phyloP scores from a whole-genome alignment of 495 filamentous ascomycete genomes.

The Daldinia vernicosa region DNA sequence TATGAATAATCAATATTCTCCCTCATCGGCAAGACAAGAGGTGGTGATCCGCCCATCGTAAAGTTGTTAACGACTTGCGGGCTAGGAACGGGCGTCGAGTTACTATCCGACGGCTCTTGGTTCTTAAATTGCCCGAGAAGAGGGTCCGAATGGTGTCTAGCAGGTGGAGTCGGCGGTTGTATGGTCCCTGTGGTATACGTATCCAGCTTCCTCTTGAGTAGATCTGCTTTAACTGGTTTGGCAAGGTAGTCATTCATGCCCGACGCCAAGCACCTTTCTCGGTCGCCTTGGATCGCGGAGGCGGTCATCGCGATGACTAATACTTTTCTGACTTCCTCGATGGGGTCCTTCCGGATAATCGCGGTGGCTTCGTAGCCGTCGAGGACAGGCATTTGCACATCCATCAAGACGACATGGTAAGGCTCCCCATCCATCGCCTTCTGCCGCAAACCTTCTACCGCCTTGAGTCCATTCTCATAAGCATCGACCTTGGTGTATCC shows the following conservation, averaged over 20 bases:
- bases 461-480: constrained; percentile 84
- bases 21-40: constrained; percentile 19
- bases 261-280: constrained; percentile 89
- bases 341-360: constrained; percentile 75
- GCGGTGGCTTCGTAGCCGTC: constrained; percentile 95
- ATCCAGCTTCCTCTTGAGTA: constrained; percentile 80
- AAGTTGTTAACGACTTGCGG: constrained; percentile 9
- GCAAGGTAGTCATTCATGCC: constrained; percentile 97
- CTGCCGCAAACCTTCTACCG: constrained; percentile 82
- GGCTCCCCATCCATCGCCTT: constrained; percentile 73
- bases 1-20: constrained; percentile 16
- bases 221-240: constrained; percentile 81
- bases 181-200: constrained; percentile 58
- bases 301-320: constrained; percentile 95
- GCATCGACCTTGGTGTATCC: constrained; percentile 82
- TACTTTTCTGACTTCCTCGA: constrained; percentile 76
- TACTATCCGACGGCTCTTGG: constrained; percentile 15
- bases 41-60: constrained; percentile 17
- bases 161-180: constrained; percentile 41
- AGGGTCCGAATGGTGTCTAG: constrained; percentile 25
- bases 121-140: constrained; percentile 15
- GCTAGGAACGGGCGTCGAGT: constrained; percentile 19
- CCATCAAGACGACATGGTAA: constrained; percentile 88
- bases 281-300: constrained; percentile 87
- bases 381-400: constrained; percentile 92